A percentile compares a stretch with the other conserved stretches of the same genome.
These are phyloP conservation scores for Leptographium procerum DNA, from an alignment of 2,329 filamentous ascomycete genomes.

Conservation along the genomic window DNA sequence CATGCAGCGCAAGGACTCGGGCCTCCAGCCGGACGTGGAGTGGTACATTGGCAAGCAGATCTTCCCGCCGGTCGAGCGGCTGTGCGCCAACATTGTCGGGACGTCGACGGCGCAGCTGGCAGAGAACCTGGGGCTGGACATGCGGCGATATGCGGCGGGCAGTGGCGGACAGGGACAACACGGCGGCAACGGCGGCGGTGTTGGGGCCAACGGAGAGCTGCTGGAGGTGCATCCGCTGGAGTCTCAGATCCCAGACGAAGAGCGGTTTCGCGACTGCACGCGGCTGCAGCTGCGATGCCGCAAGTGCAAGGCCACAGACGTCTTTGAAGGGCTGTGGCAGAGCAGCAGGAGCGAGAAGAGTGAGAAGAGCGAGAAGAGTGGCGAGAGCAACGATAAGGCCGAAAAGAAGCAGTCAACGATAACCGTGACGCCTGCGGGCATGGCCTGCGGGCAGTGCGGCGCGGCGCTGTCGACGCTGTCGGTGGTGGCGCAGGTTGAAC, in stretches of 20 bases:
- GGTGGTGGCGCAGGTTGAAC: slow-evolving; percentile 77
- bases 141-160: slow-evolving; percentile 60
- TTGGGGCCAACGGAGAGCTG: slow-evolving; percentile 5
- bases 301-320: slow-evolving; percentile 58
- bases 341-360: slow-evolving; percentile 16
- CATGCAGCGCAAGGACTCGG: slow-evolving; percentile 64
- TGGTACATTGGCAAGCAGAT: slow-evolving; percentile 99
- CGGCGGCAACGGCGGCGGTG: slow-evolving; percentile 36
- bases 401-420: slow-evolving; percentile 7
- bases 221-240: slow-evolving; percentile 82
- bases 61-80: slow-evolving; percentile 90
- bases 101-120: slow-evolving; percentile 85
- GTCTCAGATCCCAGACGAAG: slow-evolving; percentile 82
- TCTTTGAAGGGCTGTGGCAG: slow-evolving; percentile 65
- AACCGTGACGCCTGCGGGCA: slow-evolving; percentile 59
- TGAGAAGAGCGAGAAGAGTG: background rate
- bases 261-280: slow-evolving; percentile 74
- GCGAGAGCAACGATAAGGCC: background rate
- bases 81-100: slow-evolving; percentile 89
- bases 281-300: slow-evolving; percentile 72
- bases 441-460: slow-evolving; percentile 62
- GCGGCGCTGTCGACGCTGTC: slow-evolving; percentile 56
- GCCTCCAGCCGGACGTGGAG: slow-evolving; percentile 79
- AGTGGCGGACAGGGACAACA: slow-evolving; percentile 26
- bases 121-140: slow-evolving; percentile 86